These are phyloP conservation scores for Elongisporangium anandrum DNA, from an alignment of 352 stramenopile genomes.

Conservation along the genomic window DNA sequence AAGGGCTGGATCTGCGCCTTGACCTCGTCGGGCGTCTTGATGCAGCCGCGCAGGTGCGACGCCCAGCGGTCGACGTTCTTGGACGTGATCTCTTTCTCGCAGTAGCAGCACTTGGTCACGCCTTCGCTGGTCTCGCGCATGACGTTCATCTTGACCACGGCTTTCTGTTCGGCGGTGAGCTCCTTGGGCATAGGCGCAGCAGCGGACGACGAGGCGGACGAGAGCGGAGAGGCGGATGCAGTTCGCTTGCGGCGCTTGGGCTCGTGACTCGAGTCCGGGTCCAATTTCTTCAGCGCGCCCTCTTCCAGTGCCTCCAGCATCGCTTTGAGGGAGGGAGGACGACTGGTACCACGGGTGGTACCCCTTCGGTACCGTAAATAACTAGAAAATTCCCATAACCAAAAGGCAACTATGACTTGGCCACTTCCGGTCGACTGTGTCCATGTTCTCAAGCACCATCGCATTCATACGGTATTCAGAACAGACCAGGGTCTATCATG, in stretches of 20 bases:
- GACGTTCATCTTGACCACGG: slow-evolving; percentile 73
- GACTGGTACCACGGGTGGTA: no score
- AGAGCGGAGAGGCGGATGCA: slow-evolving; percentile 2
- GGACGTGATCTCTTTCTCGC: slow-evolving; percentile 80
- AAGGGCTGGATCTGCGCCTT: slow-evolving; percentile 75
- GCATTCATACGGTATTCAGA: no score
- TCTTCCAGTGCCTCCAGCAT: slow-evolving; percentile 50
- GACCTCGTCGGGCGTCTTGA: slow-evolving; percentile 72
- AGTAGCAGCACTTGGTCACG: slow-evolving; percentile 75
- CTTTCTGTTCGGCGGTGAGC: slow-evolving; percentile 64
- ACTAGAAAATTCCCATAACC: no score
- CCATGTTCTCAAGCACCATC: no score
- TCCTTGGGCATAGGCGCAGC: slow-evolving; percentile 43
- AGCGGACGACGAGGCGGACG: background rate
- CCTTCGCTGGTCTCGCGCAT: slow-evolving; percentile 52
- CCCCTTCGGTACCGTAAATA: no score
- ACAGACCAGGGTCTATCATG: no score
- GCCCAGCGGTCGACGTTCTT: slow-evolving; percentile 83
- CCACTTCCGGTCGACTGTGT: no score
- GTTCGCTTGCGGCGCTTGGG: slow-evolving; percentile 19
- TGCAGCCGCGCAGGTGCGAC: slow-evolving; percentile 70
- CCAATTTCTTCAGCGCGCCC: slow-evolving; percentile 18
- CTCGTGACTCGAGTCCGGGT: slow-evolving; percentile 2
- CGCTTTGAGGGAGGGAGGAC: background rate
- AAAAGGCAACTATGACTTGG: no score